A percentile compares a stretch with the other conserved stretches of the same genome.
phyloP scores from a whole-genome alignment of 2,329 filamentous ascomycete genomes.

The Chaetomiaceae sp. region DNA sequence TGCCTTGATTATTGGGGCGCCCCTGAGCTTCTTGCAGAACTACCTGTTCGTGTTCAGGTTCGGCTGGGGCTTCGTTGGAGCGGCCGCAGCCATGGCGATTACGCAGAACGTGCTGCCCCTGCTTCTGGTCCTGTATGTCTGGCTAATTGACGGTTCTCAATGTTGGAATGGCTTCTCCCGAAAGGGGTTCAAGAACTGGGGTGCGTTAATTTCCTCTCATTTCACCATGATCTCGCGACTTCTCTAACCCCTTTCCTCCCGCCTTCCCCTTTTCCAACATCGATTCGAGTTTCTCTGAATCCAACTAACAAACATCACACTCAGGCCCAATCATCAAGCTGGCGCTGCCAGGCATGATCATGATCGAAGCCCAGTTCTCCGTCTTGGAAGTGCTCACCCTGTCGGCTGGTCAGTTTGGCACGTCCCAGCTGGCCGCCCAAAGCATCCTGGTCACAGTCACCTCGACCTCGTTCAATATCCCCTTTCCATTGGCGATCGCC shows the following conservation, averaged over 20 bases:
- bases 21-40: conserved; percentile 72
- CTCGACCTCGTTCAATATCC: conserved; percentile 65
- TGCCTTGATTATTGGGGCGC: conserved; percentile 69
- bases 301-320: neutral
- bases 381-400: conserved; percentile 62
- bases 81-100: conserved; percentile 74
- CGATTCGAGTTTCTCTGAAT: neutral
- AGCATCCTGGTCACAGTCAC: conserved; percentile 62
- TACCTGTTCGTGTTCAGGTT: conserved; percentile 74
- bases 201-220: too few relatives aligned
- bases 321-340: conserved; percentile 66
- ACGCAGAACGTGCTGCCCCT: conserved; percentile 74
- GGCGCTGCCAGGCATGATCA: conserved; percentile 65
- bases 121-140: conserved; percentile 72
- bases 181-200: conserved; percentile 29
- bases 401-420: conserved; percentile 60
- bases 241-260: neutral
- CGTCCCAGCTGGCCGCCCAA: conserved; percentile 64
- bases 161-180: conserved; percentile 81
- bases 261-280: neutral
- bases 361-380: conserved; percentile 59
- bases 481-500: conserved; percentile 68
- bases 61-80: conserved; percentile 68
- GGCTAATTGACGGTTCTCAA: conserved; percentile 66
- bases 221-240: too few relatives aligned